These are phyloP conservation scores for Emergomyces pasteurianus DNA, from an alignment of 2,329 filamentous ascomycete genomes.

Conservation along the genomic window DNA sequence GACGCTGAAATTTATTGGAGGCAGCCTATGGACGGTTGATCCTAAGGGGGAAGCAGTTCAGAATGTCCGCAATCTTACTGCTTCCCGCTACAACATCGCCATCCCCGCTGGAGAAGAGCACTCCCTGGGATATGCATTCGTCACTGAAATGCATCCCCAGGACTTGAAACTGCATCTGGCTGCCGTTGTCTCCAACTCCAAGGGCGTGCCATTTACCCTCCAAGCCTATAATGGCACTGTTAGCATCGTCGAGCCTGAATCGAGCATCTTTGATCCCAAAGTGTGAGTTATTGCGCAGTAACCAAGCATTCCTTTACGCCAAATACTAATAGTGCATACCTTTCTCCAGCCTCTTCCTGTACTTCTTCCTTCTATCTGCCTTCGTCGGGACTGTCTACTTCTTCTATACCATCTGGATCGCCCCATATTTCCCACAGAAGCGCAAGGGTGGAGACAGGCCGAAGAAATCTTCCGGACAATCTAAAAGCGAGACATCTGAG, in stretches of 20 bases:
- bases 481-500: slow-evolving; percentile 52
- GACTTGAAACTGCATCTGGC: slow-evolving; percentile 69
- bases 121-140: slow-evolving; percentile 70
- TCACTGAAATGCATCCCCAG: slow-evolving; percentile 84
- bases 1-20: slow-evolving; percentile 63
- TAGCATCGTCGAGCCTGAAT: slow-evolving; percentile 77
- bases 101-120: slow-evolving; percentile 66
- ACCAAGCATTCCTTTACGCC: background rate
- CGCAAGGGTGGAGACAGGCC: slow-evolving; percentile 51
- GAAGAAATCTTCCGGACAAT: slow-evolving; percentile 48
- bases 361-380: slow-evolving; percentile 70
- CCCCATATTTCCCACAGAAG: slow-evolving; percentile 85
- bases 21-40: slow-evolving; percentile 54
- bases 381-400: slow-evolving; percentile 82
- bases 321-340: background rate
- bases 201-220: slow-evolving; percentile 62
- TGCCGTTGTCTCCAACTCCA: slow-evolving; percentile 57
- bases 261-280: slow-evolving; percentile 86
- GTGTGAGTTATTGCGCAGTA: slow-evolving; percentile 52
- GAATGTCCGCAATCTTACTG: slow-evolving; percentile 76
- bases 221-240: slow-evolving; percentile 72
- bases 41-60: slow-evolving; percentile 41
- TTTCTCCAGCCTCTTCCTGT: slow-evolving; percentile 74
- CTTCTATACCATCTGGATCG: slow-evolving; percentile 97
- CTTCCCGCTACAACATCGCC: slow-evolving; percentile 58